Conservation (phyloP, 371 early-diverging fungal species). For the Paraphysoderma sedebokerense region DNA sequence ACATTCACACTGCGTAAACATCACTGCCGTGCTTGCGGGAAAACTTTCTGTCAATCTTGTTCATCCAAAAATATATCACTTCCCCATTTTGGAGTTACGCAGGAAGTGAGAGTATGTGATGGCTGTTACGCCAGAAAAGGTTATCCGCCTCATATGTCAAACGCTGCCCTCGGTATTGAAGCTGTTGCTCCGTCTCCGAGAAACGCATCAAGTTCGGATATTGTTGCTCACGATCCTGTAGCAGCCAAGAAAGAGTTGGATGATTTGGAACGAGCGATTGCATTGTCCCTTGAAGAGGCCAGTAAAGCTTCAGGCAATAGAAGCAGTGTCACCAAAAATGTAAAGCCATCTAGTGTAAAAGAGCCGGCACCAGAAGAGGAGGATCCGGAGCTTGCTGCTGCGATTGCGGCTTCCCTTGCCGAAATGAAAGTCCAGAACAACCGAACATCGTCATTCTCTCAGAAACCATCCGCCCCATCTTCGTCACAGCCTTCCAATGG, state of each 20-base stretch:
- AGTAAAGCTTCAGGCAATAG: slow-evolving; percentile 13
- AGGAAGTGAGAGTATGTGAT: slow-evolving; percentile 84
- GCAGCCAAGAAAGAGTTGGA: slow-evolving; percentile 42
- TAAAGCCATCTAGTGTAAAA: not conserved
- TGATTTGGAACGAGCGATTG: slow-evolving; percentile 73
- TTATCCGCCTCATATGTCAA: not conserved
- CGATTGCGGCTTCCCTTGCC: slow-evolving; percentile 78
- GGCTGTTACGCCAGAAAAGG: slow-evolving; percentile 47
- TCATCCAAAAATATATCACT: slow-evolving; percentile 65
- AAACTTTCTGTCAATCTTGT: slow-evolving; percentile 78
- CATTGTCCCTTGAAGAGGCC: slow-evolving; percentile 57
- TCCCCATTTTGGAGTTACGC: slow-evolving; percentile 68
- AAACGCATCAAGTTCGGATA: too few relatives aligned
- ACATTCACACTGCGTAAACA: slow-evolving; percentile 90
- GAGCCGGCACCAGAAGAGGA: slow-evolving; percentile 37
- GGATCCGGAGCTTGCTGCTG: slow-evolving; percentile 73
- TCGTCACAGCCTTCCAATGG: not conserved
- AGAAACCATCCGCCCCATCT: slow-evolving; percentile 6
- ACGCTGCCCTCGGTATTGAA: not conserved
- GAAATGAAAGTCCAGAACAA: slow-evolving; percentile 27
- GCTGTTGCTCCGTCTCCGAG: not conserved
- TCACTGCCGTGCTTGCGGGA: slow-evolving; percentile 91
- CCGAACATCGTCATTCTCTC: slow-evolving; percentile 1
- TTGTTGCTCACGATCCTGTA: not conserved
- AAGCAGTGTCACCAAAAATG: slow-evolving; percentile 2